These are phyloP conservation scores for Setaria viridis DNA, from an alignment of 202 grass and related monocot genomes.

Conservation along the genomic window DNA sequence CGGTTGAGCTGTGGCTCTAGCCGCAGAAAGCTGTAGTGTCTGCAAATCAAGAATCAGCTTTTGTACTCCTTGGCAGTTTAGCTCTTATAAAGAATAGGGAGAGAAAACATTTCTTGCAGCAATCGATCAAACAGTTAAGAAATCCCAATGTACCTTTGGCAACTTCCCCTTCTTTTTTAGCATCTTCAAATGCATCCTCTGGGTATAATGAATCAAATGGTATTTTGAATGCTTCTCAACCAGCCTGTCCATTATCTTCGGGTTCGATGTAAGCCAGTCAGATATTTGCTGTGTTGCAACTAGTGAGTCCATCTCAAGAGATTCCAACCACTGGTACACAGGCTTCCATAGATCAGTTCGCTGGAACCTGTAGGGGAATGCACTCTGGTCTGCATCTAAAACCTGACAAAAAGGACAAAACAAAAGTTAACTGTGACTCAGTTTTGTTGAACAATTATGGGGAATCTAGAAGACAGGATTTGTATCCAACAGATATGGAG, in stretches of 20 bases:
- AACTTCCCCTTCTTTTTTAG: slow-evolving; percentile 92
- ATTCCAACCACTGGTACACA: slow-evolving; percentile 85
- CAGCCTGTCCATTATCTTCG: slow-evolving; percentile 66
- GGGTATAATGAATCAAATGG: slow-evolving; percentile 95
- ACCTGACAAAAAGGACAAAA: slow-evolving; percentile 50
- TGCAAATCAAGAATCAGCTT: slow-evolving; percentile 55
- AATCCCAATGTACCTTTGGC: slow-evolving; percentile 71
- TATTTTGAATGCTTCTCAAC: slow-evolving; percentile 95
- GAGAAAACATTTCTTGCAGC: neutral
- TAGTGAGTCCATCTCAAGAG: slow-evolving; percentile 71
- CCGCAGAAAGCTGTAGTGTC: slow-evolving; percentile 83
- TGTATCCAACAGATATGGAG: neutral
- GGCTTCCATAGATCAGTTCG: slow-evolving; percentile 95
- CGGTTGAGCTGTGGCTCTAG: slow-evolving; percentile 74
- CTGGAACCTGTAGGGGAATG: slow-evolving; percentile 90
- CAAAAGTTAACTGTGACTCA: neutral
- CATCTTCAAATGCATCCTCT: slow-evolving; percentile 96
- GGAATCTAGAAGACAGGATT: neutral
- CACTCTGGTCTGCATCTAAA: slow-evolving; percentile 68
- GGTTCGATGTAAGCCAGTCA: slow-evolving; percentile 79
- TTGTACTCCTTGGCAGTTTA: slow-evolving; percentile 36
- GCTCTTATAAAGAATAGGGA: neutral
- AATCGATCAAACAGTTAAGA: slow-evolving; percentile 36
- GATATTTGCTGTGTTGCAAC: slow-evolving; percentile 82
- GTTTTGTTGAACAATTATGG: slow-evolving; percentile 18